Evolutionary conservation across 306 rosid genomes (phyloP), one percentile per base, ranked within the genome.

Genomic region (Hippophae gyantsensis): DNA sequence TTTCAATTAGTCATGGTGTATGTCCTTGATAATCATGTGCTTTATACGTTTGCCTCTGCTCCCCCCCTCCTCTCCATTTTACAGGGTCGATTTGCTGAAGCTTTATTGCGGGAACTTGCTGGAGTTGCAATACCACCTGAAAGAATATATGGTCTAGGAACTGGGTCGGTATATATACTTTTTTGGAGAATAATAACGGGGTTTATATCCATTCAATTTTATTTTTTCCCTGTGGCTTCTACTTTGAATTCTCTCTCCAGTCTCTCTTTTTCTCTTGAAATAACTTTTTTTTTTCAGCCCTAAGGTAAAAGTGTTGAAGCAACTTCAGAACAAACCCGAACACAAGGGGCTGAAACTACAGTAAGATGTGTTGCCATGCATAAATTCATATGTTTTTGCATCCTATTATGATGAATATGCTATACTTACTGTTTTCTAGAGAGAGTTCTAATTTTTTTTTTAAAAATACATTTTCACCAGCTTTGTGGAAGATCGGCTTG

Each of bases 401-500:
- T 55, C 59, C 26, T 32, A 41, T 51, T 43, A 43, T 50, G 42
- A 65, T 62, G 7, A 27, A 18, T 18, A 18, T 18, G 18, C 18
- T 18, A 0, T 18, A 18, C 23, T 18, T 18, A 18, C 1, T 18
- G 23, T 18, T 18, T 18, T 18, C 1, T 18, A 18, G 23, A 18
- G 18, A 18, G 23, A 18, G 23, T 18, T 18, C 23, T 18, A 18
- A 18, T 18, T 18, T 18, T 18, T 18, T 18, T 18, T 18, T 0
- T 18, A 0, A 32, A 32, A 32, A 4, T 32, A 32, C 5, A 32
- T 32, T 58, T 51, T 75, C 43, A 60, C 51, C 82, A 87, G 97
- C 78, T 90, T 90, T 66, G 94, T 87, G 57, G 95, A 90, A 81
- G 95, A 90, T 71, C 78, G 90, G 53, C 66, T 87, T 56, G 87